Evolutionary conservation across 2,329 filamentous ascomycete genomes (phyloP), one percentile per base, ranked within the genome.

Genomic region (Botrytis aclada): DNA sequence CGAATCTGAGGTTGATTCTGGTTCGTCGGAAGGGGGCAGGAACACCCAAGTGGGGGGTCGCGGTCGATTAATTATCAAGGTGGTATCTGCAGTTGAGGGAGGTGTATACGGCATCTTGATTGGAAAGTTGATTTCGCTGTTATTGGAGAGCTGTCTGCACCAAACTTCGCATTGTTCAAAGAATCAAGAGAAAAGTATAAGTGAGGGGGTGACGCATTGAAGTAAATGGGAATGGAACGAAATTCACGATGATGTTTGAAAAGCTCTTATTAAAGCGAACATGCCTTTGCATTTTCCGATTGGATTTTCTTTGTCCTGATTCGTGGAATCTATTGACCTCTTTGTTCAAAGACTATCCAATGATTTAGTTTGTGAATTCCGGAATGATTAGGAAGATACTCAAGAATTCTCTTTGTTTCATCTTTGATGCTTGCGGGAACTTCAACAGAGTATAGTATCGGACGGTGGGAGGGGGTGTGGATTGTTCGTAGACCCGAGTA

Each of bases 41-140:
- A 65, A 63, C 9, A 71, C 20, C 69, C 69, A 71, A n/a, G 69
- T 41, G 7, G 60, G 69, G 0, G 69, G 69, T 12, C 60, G 60
- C 4, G 60, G 43, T 7, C 69, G 60, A 20, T 71, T 71, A 8
- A 71, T 66, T 66, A 71, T 54, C 39, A 56, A 39, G 7, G 22
- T 54, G 16, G 43, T 3, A 7, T 51, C 34, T 22, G 22, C 22
- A 3, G 47, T 25, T 14, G 47, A 56, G 20, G n/a, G 51, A 10
- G 14, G 8, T 20, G 39, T 61, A 22, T 34, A 20, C 25, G 67
- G 22, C 67, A 70, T 58, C 20, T 41, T 60, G n/a, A 54, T 54
- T 29, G 14, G 14, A 8, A 54, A 54, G n/a, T 54, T 3, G n/a
- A 18, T 29, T 54, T 54, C n/a, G 6, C n/a, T 54, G 18, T 29